Percentiles rank a stretch among this genome's conserved stretches.
Conservation (phyloP, 2,329 filamentous ascomycete genomes). For the Fusarium transvaalense region DNA sequence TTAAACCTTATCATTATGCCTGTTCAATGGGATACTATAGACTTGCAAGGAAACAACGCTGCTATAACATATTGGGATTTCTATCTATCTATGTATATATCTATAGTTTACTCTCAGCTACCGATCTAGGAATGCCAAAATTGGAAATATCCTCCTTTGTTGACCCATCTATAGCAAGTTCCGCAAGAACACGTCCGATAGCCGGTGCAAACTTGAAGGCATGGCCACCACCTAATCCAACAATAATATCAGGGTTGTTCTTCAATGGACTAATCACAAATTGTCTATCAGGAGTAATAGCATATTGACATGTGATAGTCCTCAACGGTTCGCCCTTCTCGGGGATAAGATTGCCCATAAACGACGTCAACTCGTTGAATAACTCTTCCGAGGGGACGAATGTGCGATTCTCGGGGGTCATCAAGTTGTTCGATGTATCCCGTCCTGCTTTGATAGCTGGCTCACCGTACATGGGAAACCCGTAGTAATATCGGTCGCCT, state of each 20-base stretch:
- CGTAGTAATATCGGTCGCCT: slow-evolving; percentile 20
- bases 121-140: slow-evolving; percentile 17
- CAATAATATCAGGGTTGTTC: slow-evolving; percentile 32
- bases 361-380: slow-evolving; percentile 9
- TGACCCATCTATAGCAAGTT: slow-evolving; percentile 44
- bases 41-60: too few relatives aligned
- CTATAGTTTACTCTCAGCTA: slow-evolving; percentile 1
- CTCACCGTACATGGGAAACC: slow-evolving; percentile 34
- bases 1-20: too few relatives aligned
- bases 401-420: slow-evolving; percentile 31
- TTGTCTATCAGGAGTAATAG: slow-evolving; percentile 43
- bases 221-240: slow-evolving; percentile 40
- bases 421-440: slow-evolving; percentile 31
- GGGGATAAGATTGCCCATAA: slow-evolving; percentile 27
- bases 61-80: too few relatives aligned
- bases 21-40: too few relatives aligned
- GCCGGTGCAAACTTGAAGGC: slow-evolving; percentile 47
- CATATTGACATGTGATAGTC: slow-evolving; percentile 47
- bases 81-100: background rate
- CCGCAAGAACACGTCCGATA: slow-evolving; percentile 44
- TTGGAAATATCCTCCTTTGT: slow-evolving; percentile 27
- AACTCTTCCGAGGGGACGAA: slow-evolving; percentile 24
- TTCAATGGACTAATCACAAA: slow-evolving; percentile 42
- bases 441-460: slow-evolving; percentile 38
- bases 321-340: slow-evolving; percentile 29